These are phyloP conservation scores for Parmelia sp. DNA, from an alignment of 495 filamentous ascomycete species.

Conservation along the genomic window DNA sequence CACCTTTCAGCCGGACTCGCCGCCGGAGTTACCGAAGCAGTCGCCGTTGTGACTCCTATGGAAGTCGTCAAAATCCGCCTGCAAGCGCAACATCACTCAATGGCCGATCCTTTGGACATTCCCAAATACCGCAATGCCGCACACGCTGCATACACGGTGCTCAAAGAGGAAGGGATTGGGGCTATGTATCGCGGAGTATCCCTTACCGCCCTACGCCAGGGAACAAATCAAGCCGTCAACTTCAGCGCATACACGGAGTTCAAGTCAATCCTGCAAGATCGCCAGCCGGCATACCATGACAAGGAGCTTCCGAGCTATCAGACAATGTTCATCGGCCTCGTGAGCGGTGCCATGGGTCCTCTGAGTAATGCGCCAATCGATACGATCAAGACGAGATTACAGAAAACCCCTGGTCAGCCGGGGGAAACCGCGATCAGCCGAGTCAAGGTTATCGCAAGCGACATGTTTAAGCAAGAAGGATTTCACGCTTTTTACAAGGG, in stretches of 20 bases:
- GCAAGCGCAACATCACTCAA: conserved; percentile 92
- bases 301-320: conserved; percentile 74
- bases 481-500: conserved; percentile 96
- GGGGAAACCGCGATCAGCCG: conserved; percentile 73
- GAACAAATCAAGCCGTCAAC: conserved; percentile 96
- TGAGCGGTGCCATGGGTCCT: conserved; percentile 91
- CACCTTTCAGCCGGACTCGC: conserved; percentile 64
- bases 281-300: conserved; percentile 54
- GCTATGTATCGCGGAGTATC: conserved; percentile 89
- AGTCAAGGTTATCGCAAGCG: conserved; percentile 69
- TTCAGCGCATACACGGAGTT: conserved; percentile 97
- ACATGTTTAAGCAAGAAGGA: conserved; percentile 98
- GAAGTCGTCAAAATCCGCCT: conserved; percentile 98
- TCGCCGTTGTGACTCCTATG: conserved; percentile 95
- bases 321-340: conserved; percentile 83
- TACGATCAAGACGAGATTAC: conserved; percentile 95
- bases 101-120: conserved; percentile 84
- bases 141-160: conserved; percentile 87
- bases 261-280: conserved; percentile 65
- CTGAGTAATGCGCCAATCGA: conserved; percentile 96
- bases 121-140: conserved; percentile 97
- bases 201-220: conserved; percentile 87
- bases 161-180: conserved; percentile 82
- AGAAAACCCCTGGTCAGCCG: conserved; percentile 76
- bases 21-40: conserved; percentile 93